Evolutionary conservation across 305 asterid species (phyloP).

Genomic region (Solanum aculeatissimum): DNA sequence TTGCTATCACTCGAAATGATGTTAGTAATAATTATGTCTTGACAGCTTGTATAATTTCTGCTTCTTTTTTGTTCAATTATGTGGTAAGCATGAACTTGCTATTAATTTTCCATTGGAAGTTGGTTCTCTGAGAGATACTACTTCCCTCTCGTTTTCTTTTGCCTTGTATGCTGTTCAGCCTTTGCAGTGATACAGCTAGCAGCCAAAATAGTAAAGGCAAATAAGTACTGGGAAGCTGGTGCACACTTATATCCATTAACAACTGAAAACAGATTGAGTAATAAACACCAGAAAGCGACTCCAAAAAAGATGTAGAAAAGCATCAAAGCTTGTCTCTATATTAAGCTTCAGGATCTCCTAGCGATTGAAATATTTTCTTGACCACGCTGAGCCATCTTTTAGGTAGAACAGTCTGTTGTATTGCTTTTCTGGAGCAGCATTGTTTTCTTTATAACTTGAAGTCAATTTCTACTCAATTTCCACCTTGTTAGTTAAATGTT

Average conservation of each 20-base stretch:
- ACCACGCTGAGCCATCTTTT: neutral
- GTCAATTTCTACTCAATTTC: neutral
- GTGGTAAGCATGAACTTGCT: neutral
- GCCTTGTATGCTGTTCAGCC: neutral
- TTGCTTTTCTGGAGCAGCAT: neutral
- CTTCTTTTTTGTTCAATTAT: neutral
- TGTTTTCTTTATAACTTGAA: neutral
- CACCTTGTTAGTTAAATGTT: neutral
- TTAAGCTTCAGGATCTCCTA: neutral
- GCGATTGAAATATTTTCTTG: neutral
- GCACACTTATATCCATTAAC: neutral
- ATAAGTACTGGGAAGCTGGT: neutral
- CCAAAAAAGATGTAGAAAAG: neutral
- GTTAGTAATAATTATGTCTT: conserved; percentile 29
- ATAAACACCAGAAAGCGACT: neutral
- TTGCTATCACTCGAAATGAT: conserved; percentile 54
- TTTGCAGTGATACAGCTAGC: neutral
- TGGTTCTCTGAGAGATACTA: neutral
- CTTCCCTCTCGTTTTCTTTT: neutral
- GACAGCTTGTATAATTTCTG: neutral
- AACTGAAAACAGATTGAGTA: neutral
- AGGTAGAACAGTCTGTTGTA: neutral
- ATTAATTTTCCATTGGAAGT: neutral
- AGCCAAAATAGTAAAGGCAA: neutral
- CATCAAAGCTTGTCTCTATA: neutral